Evolutionary conservation across 345 rosid species (phyloP).

Genomic region (Hibiscus tridactylites): DNA sequence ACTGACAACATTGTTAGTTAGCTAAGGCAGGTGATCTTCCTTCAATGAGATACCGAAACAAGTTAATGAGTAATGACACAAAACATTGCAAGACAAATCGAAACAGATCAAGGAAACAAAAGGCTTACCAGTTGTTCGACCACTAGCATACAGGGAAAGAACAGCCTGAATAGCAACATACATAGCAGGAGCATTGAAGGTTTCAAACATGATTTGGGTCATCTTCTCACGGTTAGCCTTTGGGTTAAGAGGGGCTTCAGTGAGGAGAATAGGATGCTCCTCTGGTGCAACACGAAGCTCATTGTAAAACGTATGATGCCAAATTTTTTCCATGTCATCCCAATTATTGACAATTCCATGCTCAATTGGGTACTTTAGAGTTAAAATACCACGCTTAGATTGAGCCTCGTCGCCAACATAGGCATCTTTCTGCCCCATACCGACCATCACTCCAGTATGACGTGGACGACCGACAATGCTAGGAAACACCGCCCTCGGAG

Average conservation of each 20-base stretch:
- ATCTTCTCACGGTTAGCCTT: constrained; percentile 62
- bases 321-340: constrained; percentile 2
- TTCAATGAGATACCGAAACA: not conserved
- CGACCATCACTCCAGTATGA: not conserved
- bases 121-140: constrained; percentile 44
- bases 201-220: constrained; percentile 73
- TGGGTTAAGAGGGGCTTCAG: constrained; percentile 57
- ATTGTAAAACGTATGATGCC: constrained; percentile 2
- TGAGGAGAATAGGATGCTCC: constrained; percentile 55
- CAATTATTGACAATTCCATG: not conserved
- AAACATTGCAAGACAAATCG: not conserved
- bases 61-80: not conserved
- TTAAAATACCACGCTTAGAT: not conserved
- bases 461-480: not conserved
- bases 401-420: not conserved
- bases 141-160: constrained; percentile 56
- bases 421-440: not conserved
- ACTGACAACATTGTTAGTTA: not conserved
- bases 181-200: constrained; percentile 61
- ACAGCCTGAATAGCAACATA: constrained; percentile 60
- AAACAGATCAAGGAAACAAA: not conserved
- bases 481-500: constrained; percentile 5
- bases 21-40: not conserved
- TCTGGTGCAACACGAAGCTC: constrained; percentile 39
- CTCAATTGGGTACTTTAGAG: not conserved